phyloP scores from a whole-genome alignment of 2,329 filamentous ascomycete species.

The Pestalotiopsis sp. region DNA sequence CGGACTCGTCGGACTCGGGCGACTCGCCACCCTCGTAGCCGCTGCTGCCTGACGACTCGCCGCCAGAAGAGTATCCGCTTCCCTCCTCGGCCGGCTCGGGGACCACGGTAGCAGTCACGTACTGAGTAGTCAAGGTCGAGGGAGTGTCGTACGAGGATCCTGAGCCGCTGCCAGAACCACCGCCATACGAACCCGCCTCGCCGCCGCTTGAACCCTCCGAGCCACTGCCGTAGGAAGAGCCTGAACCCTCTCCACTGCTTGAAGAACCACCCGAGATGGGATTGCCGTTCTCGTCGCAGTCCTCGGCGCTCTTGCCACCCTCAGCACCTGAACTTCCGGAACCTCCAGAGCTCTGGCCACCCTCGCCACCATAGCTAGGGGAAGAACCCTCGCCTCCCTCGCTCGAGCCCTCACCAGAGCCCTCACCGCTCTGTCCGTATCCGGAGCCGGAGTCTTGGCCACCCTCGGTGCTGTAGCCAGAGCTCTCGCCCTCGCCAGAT shows the following conservation, averaged over 20 bases:
- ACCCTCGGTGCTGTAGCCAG: not conserved
- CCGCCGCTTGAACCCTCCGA: not conserved
- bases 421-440: not conserved
- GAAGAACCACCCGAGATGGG: not conserved
- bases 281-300: not conserved
- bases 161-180: not conserved
- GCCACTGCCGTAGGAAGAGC: not conserved
- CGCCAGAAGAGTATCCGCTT: not conserved
- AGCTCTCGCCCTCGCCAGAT: not conserved
- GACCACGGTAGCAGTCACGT: not conserved
- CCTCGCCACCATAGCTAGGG: no score
- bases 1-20: not conserved
- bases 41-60: not conserved
- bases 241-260: not conserved
- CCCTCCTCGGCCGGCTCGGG: not conserved
- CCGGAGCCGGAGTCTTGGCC: not conserved
- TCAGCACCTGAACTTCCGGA: not conserved
- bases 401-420: not conserved
- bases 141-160: not conserved
- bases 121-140: conserved; percentile 1
- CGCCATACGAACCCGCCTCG: not conserved
- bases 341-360: not conserved
- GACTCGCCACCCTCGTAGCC: not conserved
- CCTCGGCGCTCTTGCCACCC: not conserved
- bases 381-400: not conserved